These are phyloP conservation scores for Kokia cookei DNA, from an alignment of 441 rosid species.

Conservation along the genomic window DNA sequence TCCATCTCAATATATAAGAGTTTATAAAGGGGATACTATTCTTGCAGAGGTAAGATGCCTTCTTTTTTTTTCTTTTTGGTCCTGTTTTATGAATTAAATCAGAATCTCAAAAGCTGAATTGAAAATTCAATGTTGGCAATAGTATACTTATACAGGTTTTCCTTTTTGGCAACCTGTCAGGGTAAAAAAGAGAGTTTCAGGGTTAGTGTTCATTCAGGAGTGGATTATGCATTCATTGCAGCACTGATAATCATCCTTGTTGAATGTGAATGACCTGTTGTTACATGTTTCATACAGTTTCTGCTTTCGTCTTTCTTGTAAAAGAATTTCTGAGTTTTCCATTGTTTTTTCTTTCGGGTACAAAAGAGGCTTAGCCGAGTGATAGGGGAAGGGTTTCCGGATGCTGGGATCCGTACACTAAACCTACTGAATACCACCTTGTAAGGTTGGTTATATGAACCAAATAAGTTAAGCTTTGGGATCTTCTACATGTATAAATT, in stretches of 20 bases:
- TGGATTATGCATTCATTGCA: constrained; percentile 65
- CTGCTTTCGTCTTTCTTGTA: neutral
- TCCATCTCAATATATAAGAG: constrained; percentile 48
- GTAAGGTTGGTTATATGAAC: neutral
- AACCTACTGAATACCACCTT: neutral
- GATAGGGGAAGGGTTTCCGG: neutral
- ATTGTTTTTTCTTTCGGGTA: neutral
- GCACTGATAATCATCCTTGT: constrained; percentile 54
- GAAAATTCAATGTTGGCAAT: neutral
- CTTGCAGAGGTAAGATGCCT: constrained; percentile 53
- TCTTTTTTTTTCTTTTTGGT: too few relatives aligned
- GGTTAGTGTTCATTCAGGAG: constrained; percentile 56
- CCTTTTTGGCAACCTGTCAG: constrained; percentile 27
- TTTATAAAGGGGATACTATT: constrained; percentile 37
- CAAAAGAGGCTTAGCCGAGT: neutral
- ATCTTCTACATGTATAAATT: too few relatives aligned
- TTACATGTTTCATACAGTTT: neutral
- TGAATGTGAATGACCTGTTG: constrained; percentile 28
- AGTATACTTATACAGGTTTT: constrained; percentile 24
- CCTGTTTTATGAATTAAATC: neutral
- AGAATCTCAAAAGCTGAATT: neutral
- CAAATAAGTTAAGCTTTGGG: neutral
- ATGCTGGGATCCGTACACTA: neutral
- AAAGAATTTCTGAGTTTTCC: neutral
- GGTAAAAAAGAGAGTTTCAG: constrained; percentile 19